Evolutionary conservation across 2,329 filamentous ascomycete species (phyloP).

Genomic region (Penicillium sp.): DNA sequence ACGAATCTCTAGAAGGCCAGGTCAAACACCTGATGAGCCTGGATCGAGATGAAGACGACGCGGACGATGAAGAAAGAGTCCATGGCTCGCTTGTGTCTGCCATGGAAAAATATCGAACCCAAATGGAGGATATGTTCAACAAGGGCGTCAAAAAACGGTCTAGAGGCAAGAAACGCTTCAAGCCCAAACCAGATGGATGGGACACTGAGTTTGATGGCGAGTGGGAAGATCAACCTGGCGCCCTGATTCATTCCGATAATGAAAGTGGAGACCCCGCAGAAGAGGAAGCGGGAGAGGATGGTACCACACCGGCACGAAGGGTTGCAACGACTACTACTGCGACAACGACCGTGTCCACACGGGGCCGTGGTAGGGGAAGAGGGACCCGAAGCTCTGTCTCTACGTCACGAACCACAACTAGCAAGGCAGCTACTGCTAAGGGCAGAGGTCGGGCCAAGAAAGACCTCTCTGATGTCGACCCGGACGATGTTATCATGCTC

Average conservation of each 20-base stretch:
- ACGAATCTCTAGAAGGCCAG: slow-evolving; percentile 63
- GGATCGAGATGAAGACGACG: slow-evolving; percentile 62
- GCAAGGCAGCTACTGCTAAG: slow-evolving; percentile 25
- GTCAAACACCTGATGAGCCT: slow-evolving; percentile 63
- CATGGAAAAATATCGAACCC: slow-evolving; percentile 66
- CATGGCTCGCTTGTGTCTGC: slow-evolving; percentile 65
- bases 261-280: slow-evolving; percentile 44
- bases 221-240: slow-evolving; percentile 75
- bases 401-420: slow-evolving; percentile 28
- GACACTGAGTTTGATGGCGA: slow-evolving; percentile 82
- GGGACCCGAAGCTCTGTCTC: slow-evolving; percentile 40
- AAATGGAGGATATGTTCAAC: slow-evolving; percentile 65
- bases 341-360: slow-evolving; percentile 32
- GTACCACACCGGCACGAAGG: slow-evolving; percentile 27
- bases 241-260: slow-evolving; percentile 50
- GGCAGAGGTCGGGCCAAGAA: slow-evolving; percentile 25
- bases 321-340: slow-evolving; percentile 23
- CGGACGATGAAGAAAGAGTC: slow-evolving; percentile 61
- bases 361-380: slow-evolving; percentile 45
- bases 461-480: slow-evolving; percentile 16
- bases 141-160: slow-evolving; percentile 55
- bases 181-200: slow-evolving; percentile 73
- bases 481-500: slow-evolving; percentile 37
- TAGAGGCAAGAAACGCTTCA: slow-evolving; percentile 53
- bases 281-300: slow-evolving; percentile 45